Percentiles rank a stretch among this genome's conserved stretches.
Conservation (phyloP, 2,329 filamentous ascomycete genomes). For the Penicillium sp. region DNA sequence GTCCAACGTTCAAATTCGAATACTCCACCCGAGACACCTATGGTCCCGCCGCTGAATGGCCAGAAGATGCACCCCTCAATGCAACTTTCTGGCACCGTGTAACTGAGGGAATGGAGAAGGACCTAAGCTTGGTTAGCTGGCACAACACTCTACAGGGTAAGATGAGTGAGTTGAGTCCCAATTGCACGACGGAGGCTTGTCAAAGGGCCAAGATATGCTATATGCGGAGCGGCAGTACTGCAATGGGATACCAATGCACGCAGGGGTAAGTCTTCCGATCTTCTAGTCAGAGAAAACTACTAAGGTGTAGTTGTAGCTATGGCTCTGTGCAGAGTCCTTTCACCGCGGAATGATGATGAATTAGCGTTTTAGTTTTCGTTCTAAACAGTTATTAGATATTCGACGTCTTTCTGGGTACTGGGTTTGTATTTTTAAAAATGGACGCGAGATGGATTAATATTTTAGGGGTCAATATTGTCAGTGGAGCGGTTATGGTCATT, state of each 20-base stretch:
- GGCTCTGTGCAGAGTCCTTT: constrained; percentile 49
- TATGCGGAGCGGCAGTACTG: constrained; percentile 60
- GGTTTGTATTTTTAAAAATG: no score
- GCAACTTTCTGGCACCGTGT: constrained; percentile 64
- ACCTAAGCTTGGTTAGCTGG: constrained; percentile 52
- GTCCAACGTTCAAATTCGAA: constrained; percentile 55
- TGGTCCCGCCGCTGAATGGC: constrained; percentile 50
- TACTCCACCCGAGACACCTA: constrained; percentile 59
- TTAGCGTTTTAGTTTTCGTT: no score
- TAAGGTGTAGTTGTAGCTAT: constrained; percentile 30
- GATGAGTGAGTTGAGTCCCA: constrained; percentile 54
- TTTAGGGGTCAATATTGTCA: no score
- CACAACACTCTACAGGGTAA: constrained; percentile 61
- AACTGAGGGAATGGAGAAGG: constrained; percentile 60
- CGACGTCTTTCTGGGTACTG: no score
- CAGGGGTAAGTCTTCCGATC: constrained; percentile 47
- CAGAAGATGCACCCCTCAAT: constrained; percentile 56
- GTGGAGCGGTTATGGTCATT: no score
- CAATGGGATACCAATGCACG: constrained; percentile 56
- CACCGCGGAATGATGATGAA: background rate
- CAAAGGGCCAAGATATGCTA: constrained; percentile 62
- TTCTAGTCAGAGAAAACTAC: background rate
- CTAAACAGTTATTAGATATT: no score
- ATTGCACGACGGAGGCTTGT: constrained; percentile 58
- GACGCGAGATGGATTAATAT: no score